Base-by-base conservation (phyloP, 2,329 filamentous ascomycete species). In the Pseudocercospora eumusae region DNA sequence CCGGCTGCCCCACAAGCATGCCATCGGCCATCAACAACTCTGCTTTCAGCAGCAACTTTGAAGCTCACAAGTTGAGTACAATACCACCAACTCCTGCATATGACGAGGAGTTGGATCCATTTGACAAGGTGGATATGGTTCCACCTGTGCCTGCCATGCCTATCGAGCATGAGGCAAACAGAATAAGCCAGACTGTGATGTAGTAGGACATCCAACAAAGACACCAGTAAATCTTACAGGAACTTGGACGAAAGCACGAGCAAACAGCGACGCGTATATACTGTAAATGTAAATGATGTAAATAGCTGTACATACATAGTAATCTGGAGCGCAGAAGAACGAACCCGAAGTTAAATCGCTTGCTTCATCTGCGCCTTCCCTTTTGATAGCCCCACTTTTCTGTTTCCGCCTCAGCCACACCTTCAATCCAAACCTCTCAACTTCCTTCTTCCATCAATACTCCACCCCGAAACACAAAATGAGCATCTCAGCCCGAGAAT, bases 401-500 rank as follows among this genome's bases (percentile, higher is more conserved):
- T 28, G 49, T 23, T 27, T 33, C 13, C 13, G 25, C 28, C 28
- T 15, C 20, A 23, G 27, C 52, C 52, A 18, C 52, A 54, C 11
- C 28, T 40, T 25, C 21, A 52, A 44, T 21, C 13, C 23, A 21
- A 61, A 47, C 58, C 47, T 57, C 42, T 25, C 23, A 36, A 20
- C 28, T 47, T 40, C 40, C 21, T 11, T 28, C 23, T 31, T 28
- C 28, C 44, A 13, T 20, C 28, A 1, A 21, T 36, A 33, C n/a
- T 15, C 8, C 58, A n/a, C 45, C 11, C 10, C 31, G 1, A 36
- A 6, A 56, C n/a, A 27, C n/a, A 65, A 13, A 9, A 72, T 70
- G 68, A 74, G 69, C 67, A 84, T 89, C 45, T 88, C 86, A 0
- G 71, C 82, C 56, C 82, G 87, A 50, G 77, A 82, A 54, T 84